phyloP scores from a whole-genome alignment of 2,329 filamentous ascomycete species.

The Aspergillus piperis region DNA sequence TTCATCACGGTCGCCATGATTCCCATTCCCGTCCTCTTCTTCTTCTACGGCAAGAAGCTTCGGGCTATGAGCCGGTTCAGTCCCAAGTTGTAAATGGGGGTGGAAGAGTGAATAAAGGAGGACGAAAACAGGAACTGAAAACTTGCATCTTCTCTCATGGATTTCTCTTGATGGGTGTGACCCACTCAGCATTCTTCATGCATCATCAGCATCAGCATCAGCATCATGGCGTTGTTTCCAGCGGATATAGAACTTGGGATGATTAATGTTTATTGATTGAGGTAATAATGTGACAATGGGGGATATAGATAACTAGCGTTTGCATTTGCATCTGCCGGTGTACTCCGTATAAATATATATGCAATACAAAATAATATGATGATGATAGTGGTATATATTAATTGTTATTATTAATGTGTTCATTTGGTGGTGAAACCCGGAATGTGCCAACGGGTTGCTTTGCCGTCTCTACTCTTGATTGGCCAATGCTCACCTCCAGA shows the following conservation, averaged over 20 bases:
- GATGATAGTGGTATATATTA: too few species aligned
- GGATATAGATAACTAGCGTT: background rate
- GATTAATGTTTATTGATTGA: slow-evolving; percentile 5
- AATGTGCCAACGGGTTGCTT: too few species aligned
- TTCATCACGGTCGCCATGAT: slow-evolving; percentile 43
- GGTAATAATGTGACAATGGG: background rate
- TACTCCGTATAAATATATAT: background rate
- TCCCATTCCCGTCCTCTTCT: slow-evolving; percentile 51
- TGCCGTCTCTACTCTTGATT: background rate
- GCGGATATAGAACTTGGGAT: background rate
- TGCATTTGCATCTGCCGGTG: background rate
- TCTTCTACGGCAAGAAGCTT: slow-evolving; percentile 48
- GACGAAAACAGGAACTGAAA: background rate
- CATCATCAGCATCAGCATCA: background rate
- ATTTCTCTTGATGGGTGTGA: background rate
- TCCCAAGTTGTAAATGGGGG: slow-evolving; percentile 24
- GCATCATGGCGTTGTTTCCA: slow-evolving; percentile 1
- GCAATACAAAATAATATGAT: background rate
- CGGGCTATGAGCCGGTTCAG: slow-evolving; percentile 48
- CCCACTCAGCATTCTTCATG: background rate
- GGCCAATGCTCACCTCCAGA: background rate
- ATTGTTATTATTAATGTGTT: too few species aligned
- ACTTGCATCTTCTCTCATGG: background rate
- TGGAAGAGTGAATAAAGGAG: background rate
- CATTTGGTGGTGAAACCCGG: too few species aligned